Conservation (phyloP, 768 basidiomycete genomes). For the Leucocoprinus birnbaumii region DNA sequence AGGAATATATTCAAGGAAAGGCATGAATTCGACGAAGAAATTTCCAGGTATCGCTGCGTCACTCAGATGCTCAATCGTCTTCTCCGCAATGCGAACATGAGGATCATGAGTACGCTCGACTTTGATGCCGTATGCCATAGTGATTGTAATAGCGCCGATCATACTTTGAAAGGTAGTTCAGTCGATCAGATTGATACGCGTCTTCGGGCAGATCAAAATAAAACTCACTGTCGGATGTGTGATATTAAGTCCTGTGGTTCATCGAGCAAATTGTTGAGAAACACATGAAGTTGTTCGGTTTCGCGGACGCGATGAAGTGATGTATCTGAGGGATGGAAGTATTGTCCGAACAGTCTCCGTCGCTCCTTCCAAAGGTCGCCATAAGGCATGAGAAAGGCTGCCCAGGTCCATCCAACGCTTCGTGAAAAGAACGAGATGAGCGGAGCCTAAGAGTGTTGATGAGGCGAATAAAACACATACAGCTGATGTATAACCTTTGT, state of each 20-base stretch:
- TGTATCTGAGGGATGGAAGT: slow-evolving; percentile 19
- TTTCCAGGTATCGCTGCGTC: slow-evolving; percentile 9
- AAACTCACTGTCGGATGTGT: slow-evolving; percentile 24
- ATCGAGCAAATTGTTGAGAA: slow-evolving; percentile 20
- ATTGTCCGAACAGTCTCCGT: slow-evolving; percentile 21
- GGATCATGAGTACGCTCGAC: slow-evolving; percentile 4
- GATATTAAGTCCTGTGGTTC: slow-evolving; percentile 19
- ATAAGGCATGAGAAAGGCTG: slow-evolving; percentile 20
- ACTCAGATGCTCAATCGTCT: not conserved
- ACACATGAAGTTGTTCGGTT: slow-evolving; percentile 18
- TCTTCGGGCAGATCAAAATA: not conserved
- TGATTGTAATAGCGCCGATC: slow-evolving; percentile 9
- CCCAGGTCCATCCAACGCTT: slow-evolving; percentile 20
- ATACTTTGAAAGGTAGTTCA: slow-evolving; percentile 5
- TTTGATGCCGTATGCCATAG: slow-evolving; percentile 11
- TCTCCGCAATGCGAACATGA: slow-evolving; percentile 4
- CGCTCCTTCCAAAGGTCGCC: slow-evolving; percentile 20
- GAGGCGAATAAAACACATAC: slow-evolving; percentile 7
- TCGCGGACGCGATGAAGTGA: slow-evolving; percentile 19
- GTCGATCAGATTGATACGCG: not conserved
- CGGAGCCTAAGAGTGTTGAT: not conserved
- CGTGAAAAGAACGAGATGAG: not conserved
- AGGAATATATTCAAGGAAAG: slow-evolving; percentile 38
- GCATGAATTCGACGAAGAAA: slow-evolving; percentile 17
- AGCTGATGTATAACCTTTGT: slow-evolving; percentile 9